These are phyloP conservation scores for Sugiyamaella lignohabitans DNA, from an alignment of 805 yeast species.

Conservation along the genomic window DNA sequence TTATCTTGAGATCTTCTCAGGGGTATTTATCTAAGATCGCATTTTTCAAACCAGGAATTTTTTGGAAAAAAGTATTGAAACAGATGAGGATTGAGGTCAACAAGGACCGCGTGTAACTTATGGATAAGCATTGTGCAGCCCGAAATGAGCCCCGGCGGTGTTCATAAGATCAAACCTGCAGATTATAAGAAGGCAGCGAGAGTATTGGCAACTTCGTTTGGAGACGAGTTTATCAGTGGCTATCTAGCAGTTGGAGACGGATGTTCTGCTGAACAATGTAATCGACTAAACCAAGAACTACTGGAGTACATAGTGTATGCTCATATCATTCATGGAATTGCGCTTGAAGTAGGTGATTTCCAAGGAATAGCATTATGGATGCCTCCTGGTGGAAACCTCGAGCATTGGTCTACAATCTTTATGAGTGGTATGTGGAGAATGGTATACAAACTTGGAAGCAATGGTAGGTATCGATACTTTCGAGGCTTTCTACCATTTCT, in stretches of 20 bases:
- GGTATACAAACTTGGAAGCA: constrained; percentile 33
- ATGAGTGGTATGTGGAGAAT: constrained; percentile 33
- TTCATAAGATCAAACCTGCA: constrained; percentile 13
- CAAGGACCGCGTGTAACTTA: too few relatives aligned
- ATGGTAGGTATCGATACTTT: constrained; percentile 45
- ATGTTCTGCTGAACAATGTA: constrained; percentile 32
- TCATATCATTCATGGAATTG: constrained; percentile 44
- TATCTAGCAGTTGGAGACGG: constrained; percentile 41
- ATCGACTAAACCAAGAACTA: constrained; percentile 42
- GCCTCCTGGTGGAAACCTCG: constrained; percentile 27
- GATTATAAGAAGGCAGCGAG: constrained; percentile 52
- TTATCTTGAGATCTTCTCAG: too few relatives aligned
- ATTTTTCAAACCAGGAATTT: too few relatives aligned
- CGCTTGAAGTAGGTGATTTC: constrained; percentile 45
- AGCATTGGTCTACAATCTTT: constrained; percentile 22
- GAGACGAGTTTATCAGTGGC: constrained; percentile 47
- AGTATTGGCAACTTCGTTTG: constrained; percentile 48
- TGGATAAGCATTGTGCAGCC: too few relatives aligned
- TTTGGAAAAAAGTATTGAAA: too few relatives aligned
- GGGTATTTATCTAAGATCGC: too few relatives aligned
- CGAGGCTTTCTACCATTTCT: constrained; percentile 46
- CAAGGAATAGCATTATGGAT: constrained; percentile 37
- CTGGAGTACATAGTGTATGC: constrained; percentile 51
- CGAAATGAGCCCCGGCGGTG: too few relatives aligned
- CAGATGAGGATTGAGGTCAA: too few relatives aligned